Evolutionary conservation across 2,329 filamentous ascomycete species (phyloP), one percentile per base, ranked within the genome.

Genomic region (Fusarium duplospermum): DNA sequence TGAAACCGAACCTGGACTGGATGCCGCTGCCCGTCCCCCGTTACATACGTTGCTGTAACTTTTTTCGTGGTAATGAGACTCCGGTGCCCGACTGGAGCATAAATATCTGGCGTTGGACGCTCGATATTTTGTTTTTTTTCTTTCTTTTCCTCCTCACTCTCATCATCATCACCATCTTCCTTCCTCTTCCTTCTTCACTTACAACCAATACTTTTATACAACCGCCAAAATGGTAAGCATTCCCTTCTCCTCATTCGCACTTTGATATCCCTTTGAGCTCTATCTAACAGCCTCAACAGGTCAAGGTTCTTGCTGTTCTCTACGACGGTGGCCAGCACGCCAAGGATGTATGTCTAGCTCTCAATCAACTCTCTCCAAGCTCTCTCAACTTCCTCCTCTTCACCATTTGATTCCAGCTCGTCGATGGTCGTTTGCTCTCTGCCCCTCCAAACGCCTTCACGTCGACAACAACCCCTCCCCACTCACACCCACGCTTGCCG

Each of bases 261-360:
- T 31, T 35, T 54, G 40, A 56, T 61, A 58, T 60, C 57, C 36
- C 38, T 36, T 66, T 47, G 57, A 66, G 70, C 65, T 63, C 67
- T 71, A 65, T 64, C 75, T 78, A 70, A 78, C 76, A 68, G 22
- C 14, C 16, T 27, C 56, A 80, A 81, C 79, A 98, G 95, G 95
- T 95, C 88, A 98, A 98, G 89, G 94, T 98, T 86, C 92, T 98
- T 83, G 89, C 95, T 82, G 94, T 97, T 80, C 90, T 98, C 79
- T 98, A 98, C 89, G 95, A 98, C 86, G 95, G 95, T 84, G 90
- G 91, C 83, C 88, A 94, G 87, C 94, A 98, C 88, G 95, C 95
- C 87, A 87, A 93, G 86, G 89, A 98, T 82, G 94, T 97, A 83
- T 84, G 87, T 70, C 61, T 62, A 33, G 66, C 47, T 64, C 61